These are phyloP conservation scores for Austroboletus novae-zelandiae DNA, from an alignment of 1,284 basidiomycete genomes.

Conservation along the genomic window DNA sequence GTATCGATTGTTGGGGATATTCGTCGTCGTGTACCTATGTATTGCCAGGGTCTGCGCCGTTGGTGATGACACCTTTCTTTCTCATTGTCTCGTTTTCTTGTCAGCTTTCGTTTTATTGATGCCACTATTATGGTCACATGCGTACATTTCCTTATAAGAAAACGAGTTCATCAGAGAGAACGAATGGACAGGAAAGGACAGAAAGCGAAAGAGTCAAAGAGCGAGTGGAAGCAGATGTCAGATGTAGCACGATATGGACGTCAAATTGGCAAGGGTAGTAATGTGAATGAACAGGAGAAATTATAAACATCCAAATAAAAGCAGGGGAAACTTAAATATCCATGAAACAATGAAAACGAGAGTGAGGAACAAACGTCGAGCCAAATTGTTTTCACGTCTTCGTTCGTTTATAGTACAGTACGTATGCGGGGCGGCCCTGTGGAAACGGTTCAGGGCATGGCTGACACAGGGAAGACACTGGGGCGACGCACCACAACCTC, in stretches of 20 bases:
- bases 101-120: conserved; percentile 2
- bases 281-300: conserved; percentile 1
- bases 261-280: conserved; percentile 16
- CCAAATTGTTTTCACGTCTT: conserved; percentile 42
- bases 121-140: conserved; percentile 24
- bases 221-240: not conserved
- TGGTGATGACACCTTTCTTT: not conserved
- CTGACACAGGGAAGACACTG: not conserved
- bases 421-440: conserved; percentile 84
- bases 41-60: not conserved
- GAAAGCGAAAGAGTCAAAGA: not conserved
- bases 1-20: not conserved
- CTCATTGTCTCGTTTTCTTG: not conserved
- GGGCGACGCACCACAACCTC: conserved; percentile 77
- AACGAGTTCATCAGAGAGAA: conserved; percentile 16
- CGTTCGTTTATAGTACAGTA: conserved; percentile 81
- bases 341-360: not conserved
- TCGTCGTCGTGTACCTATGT: not conserved
- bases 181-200: not conserved
- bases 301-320: conserved; percentile 33
- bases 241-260: conserved; percentile 23
- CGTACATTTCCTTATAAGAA: conserved; percentile 34
- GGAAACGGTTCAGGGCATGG: conserved; percentile 9
- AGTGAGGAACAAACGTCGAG: not conserved
- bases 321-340: conserved; percentile 30